phyloP scores from a whole-genome alignment of 2,329 filamentous ascomycete species.

The Exserohilum turcica region DNA sequence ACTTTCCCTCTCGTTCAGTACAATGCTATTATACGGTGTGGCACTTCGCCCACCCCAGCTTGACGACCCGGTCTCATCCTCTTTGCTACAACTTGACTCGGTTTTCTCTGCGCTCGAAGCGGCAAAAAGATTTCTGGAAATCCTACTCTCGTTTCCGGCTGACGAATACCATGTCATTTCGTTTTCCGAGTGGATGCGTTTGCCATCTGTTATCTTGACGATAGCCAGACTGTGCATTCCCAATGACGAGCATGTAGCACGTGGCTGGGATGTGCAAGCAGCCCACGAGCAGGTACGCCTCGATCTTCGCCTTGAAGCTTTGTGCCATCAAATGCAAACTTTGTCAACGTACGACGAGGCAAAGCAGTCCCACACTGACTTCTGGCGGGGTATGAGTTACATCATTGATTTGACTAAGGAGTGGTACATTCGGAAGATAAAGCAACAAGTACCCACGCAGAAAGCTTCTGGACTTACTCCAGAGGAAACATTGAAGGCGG shows the following conservation, averaged over 20 bases:
- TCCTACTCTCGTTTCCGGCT: conserved; percentile 72
- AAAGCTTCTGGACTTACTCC: conserved; percentile 3
- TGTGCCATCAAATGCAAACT: conserved; percentile 43
- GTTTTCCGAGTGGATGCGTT: conserved; percentile 42
- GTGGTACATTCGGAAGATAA: conserved; percentile 40
- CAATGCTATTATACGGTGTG: conserved; percentile 36
- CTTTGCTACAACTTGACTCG: conserved; percentile 29
- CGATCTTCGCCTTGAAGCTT: conserved; percentile 40
- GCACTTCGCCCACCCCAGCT: conserved; percentile 24
- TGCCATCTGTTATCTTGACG: conserved; percentile 39
- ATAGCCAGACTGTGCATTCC: conserved; percentile 39
- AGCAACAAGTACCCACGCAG: conserved; percentile 2
- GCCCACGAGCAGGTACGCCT: conserved; percentile 40
- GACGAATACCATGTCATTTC: conserved; percentile 49
- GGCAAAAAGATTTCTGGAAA: conserved; percentile 68
- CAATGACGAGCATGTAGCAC: conserved; percentile 23
- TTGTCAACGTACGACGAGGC: conserved; percentile 31
- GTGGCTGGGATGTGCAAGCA: conserved; percentile 40
- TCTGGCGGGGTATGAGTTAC: conserved; percentile 39
- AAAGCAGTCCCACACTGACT: conserved; percentile 35
- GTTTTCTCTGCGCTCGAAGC: conserved; percentile 59
- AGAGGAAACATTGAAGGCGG: conserved; percentile 11
- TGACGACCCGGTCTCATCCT: not conserved
- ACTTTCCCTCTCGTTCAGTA: conserved; percentile 35
- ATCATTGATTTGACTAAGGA: conserved; percentile 36